Conservation (phyloP, 2,329 filamentous ascomycete species). For the Capronia epimyces region DNA sequence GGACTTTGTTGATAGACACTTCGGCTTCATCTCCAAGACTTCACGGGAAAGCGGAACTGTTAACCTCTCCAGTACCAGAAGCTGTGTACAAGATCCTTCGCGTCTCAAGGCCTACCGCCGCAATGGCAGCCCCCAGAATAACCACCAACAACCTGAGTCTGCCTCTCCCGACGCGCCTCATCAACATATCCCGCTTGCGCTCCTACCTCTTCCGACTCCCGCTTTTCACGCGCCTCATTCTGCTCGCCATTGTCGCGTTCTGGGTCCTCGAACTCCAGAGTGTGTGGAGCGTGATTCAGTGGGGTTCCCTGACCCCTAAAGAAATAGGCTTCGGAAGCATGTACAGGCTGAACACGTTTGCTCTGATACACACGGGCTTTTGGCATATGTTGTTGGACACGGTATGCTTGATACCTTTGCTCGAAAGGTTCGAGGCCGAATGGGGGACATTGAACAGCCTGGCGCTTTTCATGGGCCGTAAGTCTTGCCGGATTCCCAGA, state of each 20-base stretch:
- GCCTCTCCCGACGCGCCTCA: conserved; percentile 32
- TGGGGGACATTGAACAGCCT: conserved; percentile 86
- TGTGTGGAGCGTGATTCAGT: conserved; percentile 66
- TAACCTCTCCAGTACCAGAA: neutral
- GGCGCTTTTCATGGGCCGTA: conserved; percentile 84
- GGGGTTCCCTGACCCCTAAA: conserved; percentile 72
- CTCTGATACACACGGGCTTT: conserved; percentile 75
- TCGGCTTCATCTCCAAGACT: neutral
- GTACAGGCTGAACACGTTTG: conserved; percentile 88
- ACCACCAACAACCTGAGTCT: conserved; percentile 15
- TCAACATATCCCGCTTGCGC: conserved; percentile 68
- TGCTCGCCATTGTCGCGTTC: conserved; percentile 61
- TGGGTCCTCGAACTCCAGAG: conserved; percentile 66
- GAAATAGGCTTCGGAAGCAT: conserved; percentile 78
- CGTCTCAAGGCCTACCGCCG: neutral
- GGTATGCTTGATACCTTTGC: conserved; percentile 72
- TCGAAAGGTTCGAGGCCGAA: conserved; percentile 90
- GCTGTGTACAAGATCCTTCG: neutral
- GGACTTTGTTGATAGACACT: neutral
- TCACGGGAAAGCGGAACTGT: neutral
- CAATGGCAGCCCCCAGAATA: conserved; percentile 19
- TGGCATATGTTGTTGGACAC: conserved; percentile 77
- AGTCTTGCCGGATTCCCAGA: conserved; percentile 39
- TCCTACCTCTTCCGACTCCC: conserved; percentile 82
- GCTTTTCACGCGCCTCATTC: conserved; percentile 70